phyloP scores from a whole-genome alignment of 805 yeast species.

The Starmerella vaccinii region DNA sequence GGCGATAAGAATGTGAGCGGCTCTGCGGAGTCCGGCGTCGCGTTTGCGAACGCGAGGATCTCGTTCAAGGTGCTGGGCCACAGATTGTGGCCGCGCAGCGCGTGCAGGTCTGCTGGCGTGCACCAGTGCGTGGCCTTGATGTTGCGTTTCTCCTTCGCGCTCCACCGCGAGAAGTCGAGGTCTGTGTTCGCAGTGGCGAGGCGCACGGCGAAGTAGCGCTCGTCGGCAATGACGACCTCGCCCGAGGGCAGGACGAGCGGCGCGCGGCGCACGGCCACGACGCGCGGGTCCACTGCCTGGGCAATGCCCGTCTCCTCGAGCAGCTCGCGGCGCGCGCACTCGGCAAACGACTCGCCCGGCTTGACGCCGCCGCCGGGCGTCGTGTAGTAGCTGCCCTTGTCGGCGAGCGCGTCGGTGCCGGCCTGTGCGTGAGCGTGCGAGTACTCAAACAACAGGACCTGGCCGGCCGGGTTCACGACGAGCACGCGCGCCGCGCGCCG shows the following conservation, averaged over 20 bases:
- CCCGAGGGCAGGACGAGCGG: slow-evolving; percentile 18
- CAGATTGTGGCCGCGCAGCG: slow-evolving; percentile 9
- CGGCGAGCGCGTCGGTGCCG: slow-evolving; percentile 10
- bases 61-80: slow-evolving; percentile 20
- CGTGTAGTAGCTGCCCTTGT: slow-evolving; percentile 21
- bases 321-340: slow-evolving; percentile 20
- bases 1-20: slow-evolving; percentile 14
- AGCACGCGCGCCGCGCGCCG: slow-evolving; percentile 21
- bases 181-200: neutral
- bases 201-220: slow-evolving; percentile 16
- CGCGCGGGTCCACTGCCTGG: neutral
- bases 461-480: slow-evolving; percentile 10
- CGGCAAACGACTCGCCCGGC: slow-evolving; percentile 14
- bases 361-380: slow-evolving; percentile 20
- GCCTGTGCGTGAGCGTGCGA: slow-evolving; percentile 4
- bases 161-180: slow-evolving; percentile 15
- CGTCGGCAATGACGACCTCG: slow-evolving; percentile 18
- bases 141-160: slow-evolving; percentile 11
- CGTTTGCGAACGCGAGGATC: slow-evolving; percentile 10
- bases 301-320: slow-evolving; percentile 22
- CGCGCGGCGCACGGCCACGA: slow-evolving; percentile 18
- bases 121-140: slow-evolving; percentile 16
- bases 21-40: neutral
- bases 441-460: slow-evolving; percentile 20
- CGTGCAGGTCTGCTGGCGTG: slow-evolving; percentile 9